Conservation (phyloP, 2,329 filamentous ascomycete genomes). For the Aureobasidium musti region DNA sequence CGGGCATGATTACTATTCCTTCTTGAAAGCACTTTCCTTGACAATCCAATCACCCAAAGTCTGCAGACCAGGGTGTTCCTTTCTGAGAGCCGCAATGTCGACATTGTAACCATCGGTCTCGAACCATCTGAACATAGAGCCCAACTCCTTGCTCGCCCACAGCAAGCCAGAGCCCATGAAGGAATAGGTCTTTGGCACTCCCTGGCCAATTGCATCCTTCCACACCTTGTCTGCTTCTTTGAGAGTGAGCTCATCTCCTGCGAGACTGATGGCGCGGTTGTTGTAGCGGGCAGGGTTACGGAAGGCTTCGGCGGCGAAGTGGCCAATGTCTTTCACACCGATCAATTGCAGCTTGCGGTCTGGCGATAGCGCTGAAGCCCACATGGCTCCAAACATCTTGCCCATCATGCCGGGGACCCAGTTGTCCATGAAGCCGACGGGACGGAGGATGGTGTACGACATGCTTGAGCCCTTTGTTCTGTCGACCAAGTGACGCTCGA, state of each 20-base stretch:
- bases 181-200: constrained; percentile 48
- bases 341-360: constrained; percentile 44
- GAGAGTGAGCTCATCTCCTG: constrained; percentile 56
- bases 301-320: constrained; percentile 55
- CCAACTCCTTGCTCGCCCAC: constrained; percentile 44
- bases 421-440: constrained; percentile 66
- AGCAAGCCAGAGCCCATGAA: constrained; percentile 47
- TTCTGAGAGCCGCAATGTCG: constrained; percentile 48
- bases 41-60: constrained; percentile 30
- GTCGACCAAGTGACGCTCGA: constrained; percentile 62
- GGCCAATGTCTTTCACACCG: constrained; percentile 53
- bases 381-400: constrained; percentile 52
- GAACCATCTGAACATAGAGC: constrained; percentile 51
- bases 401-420: constrained; percentile 51
- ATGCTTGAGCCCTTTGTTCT: constrained; percentile 49
- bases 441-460: constrained; percentile 64
- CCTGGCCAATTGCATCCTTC: constrained; percentile 49
- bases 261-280: constrained; percentile 51
- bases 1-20: background rate
- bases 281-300: constrained; percentile 49
- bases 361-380: constrained; percentile 38
- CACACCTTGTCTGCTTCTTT: constrained; percentile 51
- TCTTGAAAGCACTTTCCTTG: constrained; percentile 31
- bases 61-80: constrained; percentile 44
- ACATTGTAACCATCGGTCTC: constrained; percentile 50